Evolutionary conservation across 176 grass and related monocot species (phyloP).

Genomic region (Musa schizocarpa): DNA sequence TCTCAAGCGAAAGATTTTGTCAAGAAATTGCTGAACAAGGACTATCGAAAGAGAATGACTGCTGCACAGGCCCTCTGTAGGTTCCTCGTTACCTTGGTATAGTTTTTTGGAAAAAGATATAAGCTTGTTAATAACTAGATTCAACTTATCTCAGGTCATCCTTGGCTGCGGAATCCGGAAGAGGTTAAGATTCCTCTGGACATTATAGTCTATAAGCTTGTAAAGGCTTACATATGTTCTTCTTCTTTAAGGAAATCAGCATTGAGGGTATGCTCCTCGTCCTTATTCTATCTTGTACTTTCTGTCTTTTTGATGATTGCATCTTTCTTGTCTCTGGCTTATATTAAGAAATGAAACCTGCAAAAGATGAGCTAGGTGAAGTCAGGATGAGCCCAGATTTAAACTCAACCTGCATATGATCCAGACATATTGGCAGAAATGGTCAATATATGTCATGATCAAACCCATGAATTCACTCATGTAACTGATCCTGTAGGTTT

Average conservation of each 20-base stretch:
- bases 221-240: slow-evolving; percentile 88
- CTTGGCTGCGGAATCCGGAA: slow-evolving; percentile 72
- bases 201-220: slow-evolving; percentile 93
- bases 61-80: slow-evolving; percentile 95
- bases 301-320: neutral
- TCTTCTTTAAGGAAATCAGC: slow-evolving; percentile 92
- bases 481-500: too few species aligned
- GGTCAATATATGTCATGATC: too few species aligned
- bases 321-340: neutral
- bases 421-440: too few species aligned
- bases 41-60: slow-evolving; percentile 98
- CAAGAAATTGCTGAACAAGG: slow-evolving; percentile 93
- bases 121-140: neutral
- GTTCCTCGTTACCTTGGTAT: slow-evolving; percentile 12
- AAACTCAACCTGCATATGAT: neutral
- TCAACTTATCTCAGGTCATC: slow-evolving; percentile 58
- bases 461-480: too few species aligned
- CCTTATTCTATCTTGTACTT: slow-evolving; percentile 3
- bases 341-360: neutral
- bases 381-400: neutral
- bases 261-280: slow-evolving; percentile 61
- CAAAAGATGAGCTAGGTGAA: neutral
- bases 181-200: slow-evolving; percentile 89
- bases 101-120: neutral
- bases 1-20: slow-evolving; percentile 94